A percentile compares a stretch with the other conserved stretches of the same genome.
Conservation (phyloP, 352 stramenopile genomes). For the Globisporangium takayamanum region DNA sequence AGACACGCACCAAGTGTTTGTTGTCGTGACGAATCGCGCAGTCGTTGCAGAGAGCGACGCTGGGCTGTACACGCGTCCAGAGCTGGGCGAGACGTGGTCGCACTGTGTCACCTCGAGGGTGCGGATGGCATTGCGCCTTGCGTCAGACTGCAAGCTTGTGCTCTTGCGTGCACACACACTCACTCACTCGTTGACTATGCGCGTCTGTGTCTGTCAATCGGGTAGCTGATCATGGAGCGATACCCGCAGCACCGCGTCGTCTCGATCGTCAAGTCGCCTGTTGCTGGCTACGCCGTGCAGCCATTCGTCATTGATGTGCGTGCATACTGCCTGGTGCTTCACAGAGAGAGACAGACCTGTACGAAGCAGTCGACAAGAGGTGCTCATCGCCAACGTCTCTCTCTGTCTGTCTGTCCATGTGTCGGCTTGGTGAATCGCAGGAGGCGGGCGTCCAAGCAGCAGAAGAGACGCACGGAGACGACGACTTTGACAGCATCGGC, state of each 20-base stretch:
- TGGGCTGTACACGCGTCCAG: conserved; percentile 52
- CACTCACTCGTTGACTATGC: neutral
- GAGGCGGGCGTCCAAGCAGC: conserved; percentile 34
- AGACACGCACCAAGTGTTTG: conserved; percentile 56
- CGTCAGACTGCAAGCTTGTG: neutral
- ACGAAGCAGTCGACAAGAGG: too few relatives aligned
- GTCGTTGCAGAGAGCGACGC: conserved; percentile 31
- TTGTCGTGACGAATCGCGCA: conserved; percentile 62
- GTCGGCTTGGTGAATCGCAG: conserved; percentile 8
- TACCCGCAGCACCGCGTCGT: conserved; percentile 42
- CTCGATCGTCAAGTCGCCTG: conserved; percentile 57
- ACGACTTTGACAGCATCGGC: conserved; percentile 22
- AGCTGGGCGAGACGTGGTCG: conserved; percentile 60
- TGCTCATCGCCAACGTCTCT: neutral
- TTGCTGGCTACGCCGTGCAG: conserved; percentile 47
- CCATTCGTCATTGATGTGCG: conserved; percentile 55
- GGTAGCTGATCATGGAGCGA: conserved; percentile 59
- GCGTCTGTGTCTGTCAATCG: too few relatives aligned
- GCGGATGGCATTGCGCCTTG: neutral
- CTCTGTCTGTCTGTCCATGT: neutral
- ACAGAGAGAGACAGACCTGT: neutral
- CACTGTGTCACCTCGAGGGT: conserved; percentile 66
- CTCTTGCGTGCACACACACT: too few relatives aligned
- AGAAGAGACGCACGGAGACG: conserved; percentile 3
- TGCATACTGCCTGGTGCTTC: neutral